Conservation (phyloP, 176 grass and related monocot species). For the Alloteropsis semialata region DNA sequence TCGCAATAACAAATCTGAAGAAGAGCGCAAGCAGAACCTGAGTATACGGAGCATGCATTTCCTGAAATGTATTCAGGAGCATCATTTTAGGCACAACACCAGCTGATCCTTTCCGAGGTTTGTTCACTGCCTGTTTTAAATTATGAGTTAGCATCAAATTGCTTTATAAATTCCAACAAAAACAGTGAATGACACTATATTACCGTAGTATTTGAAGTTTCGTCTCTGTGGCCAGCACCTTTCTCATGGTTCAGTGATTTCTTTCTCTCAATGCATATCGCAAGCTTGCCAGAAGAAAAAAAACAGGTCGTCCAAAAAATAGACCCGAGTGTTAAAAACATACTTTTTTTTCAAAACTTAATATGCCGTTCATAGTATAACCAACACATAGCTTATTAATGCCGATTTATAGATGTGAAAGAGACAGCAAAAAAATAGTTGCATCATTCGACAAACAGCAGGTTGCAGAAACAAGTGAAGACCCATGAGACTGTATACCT, state of each 20-base stretch:
- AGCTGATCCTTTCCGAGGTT: conserved; percentile 68
- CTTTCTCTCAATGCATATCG: conserved; percentile 89
- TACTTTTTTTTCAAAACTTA: conserved; percentile 2
- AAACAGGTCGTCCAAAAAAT: not conserved
- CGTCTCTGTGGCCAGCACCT: conserved; percentile 34
- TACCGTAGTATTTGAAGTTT: conserved; percentile 59
- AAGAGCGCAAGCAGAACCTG: conserved; percentile 67
- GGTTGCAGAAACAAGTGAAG: conserved; percentile 11
- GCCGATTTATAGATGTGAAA: not conserved
- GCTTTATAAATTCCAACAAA: conserved; percentile 17
- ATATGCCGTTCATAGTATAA: not conserved
- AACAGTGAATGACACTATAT: conserved; percentile 18
- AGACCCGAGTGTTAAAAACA: not conserved
- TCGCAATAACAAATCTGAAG: conserved; percentile 25
- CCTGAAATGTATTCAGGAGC: conserved; percentile 76
- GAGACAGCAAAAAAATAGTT: not conserved
- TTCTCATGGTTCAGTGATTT: conserved; percentile 56
- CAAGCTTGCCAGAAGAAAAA: conserved; percentile 55
- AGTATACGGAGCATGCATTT: conserved; percentile 96
- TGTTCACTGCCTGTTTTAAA: conserved; percentile 44
- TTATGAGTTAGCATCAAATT: conserved; percentile 25
- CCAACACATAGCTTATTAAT: not conserved
- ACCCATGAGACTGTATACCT: not conserved
- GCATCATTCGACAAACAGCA: conserved; percentile 1
- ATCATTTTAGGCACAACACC: conserved; percentile 75